phyloP scores from a whole-genome alignment of 805 yeast genomes.

The Metschnikowia cerradonensis region DNA sequence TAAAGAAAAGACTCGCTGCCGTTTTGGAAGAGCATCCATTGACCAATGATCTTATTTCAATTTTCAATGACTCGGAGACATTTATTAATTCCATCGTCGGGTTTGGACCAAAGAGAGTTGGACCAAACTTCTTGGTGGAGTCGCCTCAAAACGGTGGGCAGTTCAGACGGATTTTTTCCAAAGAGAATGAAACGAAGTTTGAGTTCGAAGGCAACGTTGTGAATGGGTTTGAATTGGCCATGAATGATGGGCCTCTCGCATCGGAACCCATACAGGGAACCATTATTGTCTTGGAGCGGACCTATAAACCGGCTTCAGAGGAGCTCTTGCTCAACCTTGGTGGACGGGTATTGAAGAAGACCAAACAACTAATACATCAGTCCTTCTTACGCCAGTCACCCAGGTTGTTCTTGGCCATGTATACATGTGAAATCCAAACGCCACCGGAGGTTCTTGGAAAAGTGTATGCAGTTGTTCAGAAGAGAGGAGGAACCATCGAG shows the following conservation, averaged over 20 bases:
- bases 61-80: slow-evolving; percentile 16
- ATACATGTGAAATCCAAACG: slow-evolving; percentile 92
- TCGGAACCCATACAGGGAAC: slow-evolving; percentile 86
- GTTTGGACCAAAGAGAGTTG: slow-evolving; percentile 75
- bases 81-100: slow-evolving; percentile 43
- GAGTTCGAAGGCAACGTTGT: slow-evolving; percentile 58
- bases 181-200: slow-evolving; percentile 19
- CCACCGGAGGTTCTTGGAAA: slow-evolving; percentile 91
- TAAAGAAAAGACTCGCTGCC: slow-evolving; percentile 13
- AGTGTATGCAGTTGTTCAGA: slow-evolving; percentile 91
- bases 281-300: slow-evolving; percentile 43
- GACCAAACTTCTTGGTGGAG: slow-evolving; percentile 73
- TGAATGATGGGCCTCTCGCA: slow-evolving; percentile 81
- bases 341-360: slow-evolving; percentile 70
- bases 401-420: slow-evolving; percentile 86
- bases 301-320: slow-evolving; percentile 22
- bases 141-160: slow-evolving; percentile 26
- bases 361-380: slow-evolving; percentile 69
- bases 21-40: slow-evolving; percentile 9
- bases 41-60: slow-evolving; percentile 17
- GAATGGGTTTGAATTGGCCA: slow-evolving; percentile 83
- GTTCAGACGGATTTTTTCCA: slow-evolving; percentile 27
- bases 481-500: slow-evolving; percentile 76
- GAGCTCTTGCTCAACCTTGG: slow-evolving; percentile 44
- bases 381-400: slow-evolving; percentile 81